Conservation (phyloP, 129 eudicot genomes). For the Lonicera japonica region DNA sequence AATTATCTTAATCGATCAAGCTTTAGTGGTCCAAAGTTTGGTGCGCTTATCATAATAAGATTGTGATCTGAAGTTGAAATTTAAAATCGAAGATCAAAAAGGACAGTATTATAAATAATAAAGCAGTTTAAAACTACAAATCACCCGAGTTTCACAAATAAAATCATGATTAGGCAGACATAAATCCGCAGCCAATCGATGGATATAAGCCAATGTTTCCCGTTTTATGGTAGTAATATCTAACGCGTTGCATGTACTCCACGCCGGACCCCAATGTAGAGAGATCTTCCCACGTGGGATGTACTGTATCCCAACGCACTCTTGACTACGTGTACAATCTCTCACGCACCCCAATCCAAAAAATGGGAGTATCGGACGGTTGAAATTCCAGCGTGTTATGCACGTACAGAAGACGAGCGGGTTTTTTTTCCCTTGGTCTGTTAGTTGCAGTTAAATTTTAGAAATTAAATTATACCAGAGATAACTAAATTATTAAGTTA, state of each 20-base stretch:
- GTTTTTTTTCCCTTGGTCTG: too few species aligned
- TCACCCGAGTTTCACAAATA: neutral
- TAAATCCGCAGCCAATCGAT: conserved; percentile 9
- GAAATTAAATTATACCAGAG: too few species aligned
- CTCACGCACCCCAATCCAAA: too few species aligned
- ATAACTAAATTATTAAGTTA: too few species aligned
- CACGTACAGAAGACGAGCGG: neutral
- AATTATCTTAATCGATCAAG: too few species aligned
- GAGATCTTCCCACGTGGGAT: neutral
- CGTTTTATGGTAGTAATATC: neutral
- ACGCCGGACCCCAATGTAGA: neutral
- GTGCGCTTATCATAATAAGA: neutral
- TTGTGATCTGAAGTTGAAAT: neutral
- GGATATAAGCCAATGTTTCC: conserved; percentile 1
- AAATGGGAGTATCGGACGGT: too few species aligned
- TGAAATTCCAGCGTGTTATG: neutral
- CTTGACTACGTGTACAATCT: neutral
- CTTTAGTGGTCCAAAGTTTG: too few species aligned
- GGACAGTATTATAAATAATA: too few species aligned
- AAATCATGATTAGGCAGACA: neutral
- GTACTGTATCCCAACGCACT: neutral
- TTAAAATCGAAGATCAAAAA: too few species aligned
- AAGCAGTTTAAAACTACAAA: neutral
- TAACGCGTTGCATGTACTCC: conserved; percentile 11
- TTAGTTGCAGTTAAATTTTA: neutral